Conservation (phyloP, 2,329 filamentous ascomycete genomes). For the Fusarium decemcellulare region DNA sequence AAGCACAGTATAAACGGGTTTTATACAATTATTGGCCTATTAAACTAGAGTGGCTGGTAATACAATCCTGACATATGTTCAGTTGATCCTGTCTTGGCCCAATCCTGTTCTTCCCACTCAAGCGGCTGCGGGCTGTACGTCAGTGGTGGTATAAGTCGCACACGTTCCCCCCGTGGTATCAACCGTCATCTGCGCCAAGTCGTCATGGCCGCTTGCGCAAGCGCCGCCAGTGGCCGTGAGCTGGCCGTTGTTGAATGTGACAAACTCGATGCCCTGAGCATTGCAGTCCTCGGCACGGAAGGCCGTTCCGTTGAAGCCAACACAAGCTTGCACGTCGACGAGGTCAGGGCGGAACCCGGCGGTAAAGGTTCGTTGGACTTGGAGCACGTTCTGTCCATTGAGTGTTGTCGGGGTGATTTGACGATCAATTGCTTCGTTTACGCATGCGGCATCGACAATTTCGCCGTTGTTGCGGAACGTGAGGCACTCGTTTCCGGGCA, state of each 20-base stretch:
- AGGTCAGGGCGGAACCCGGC: constrained; percentile 33
- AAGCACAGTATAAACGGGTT: no score
- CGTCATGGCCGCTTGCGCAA: constrained; percentile 29
- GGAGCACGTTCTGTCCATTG: constrained; percentile 24
- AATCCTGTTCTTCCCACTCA: neutral
- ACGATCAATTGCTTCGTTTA: constrained; percentile 29
- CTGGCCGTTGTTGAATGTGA: constrained; percentile 29
- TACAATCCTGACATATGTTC: no score
- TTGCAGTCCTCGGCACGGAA: constrained; percentile 35
- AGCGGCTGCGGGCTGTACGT: constrained; percentile 17
- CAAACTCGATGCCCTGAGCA: constrained; percentile 16
- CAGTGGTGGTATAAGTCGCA: constrained; percentile 24
- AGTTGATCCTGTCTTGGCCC: no score
- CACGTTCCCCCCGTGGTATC: constrained; percentile 14
- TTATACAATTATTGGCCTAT: no score
- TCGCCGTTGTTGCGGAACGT: constrained; percentile 38
- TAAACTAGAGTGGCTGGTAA: no score
- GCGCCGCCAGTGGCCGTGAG: constrained; percentile 24
- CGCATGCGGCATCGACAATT: constrained; percentile 36
- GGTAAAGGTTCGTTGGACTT: constrained; percentile 34
- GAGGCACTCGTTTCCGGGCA: constrained; percentile 34
- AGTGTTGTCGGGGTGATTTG: constrained; percentile 25
- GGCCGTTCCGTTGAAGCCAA: constrained; percentile 35
- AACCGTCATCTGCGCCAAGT: constrained; percentile 26
- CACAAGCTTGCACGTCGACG: constrained; percentile 26